These are phyloP conservation scores for Tylopilus subfusipes DNA, from an alignment of 768 basidiomycete genomes.

Conservation along the genomic window DNA sequence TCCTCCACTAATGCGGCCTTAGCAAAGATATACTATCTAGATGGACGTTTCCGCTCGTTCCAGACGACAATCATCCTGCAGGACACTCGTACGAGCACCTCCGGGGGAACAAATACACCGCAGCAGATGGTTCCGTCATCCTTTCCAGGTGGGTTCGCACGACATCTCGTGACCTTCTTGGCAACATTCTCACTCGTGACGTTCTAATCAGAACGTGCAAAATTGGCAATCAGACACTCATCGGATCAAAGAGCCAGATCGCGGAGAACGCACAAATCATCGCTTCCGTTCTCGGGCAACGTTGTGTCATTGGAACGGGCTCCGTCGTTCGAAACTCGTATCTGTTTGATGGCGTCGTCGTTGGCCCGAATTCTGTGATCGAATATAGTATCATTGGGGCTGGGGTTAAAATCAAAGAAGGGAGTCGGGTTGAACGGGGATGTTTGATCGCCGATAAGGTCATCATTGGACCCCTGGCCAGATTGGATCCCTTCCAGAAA, in stretches of 20 bases:
- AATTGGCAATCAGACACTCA: constrained; percentile 76
- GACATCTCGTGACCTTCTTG: not conserved
- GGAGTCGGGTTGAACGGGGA: constrained; percentile 64
- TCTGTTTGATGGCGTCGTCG: constrained; percentile 71
- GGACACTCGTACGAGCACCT: constrained; percentile 81
- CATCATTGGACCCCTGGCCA: constrained; percentile 68
- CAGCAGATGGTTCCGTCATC: constrained; percentile 69
- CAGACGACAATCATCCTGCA: constrained; percentile 88
- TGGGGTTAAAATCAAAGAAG: constrained; percentile 67
- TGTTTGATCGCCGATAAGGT: constrained; percentile 83
- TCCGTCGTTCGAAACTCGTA: constrained; percentile 73
- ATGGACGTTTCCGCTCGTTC: constrained; percentile 94
- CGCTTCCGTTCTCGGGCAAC: constrained; percentile 74
- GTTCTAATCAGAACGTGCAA: constrained; percentile 61
- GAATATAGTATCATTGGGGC: constrained; percentile 79
- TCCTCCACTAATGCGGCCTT: not conserved
- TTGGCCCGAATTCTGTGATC: constrained; percentile 71
- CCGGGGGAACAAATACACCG: constrained; percentile 85
- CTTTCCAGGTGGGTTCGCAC: constrained; percentile 67
- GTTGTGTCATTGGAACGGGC: constrained; percentile 69
- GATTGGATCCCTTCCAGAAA: constrained; percentile 64
- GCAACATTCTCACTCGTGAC: not conserved
- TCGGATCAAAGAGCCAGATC: constrained; percentile 75
- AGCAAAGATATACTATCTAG: constrained; percentile 92
- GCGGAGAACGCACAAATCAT: constrained; percentile 61